Base-by-base conservation (phyloP, 1,139 yeast species). In the Lodderomyces beijingensis region DNA sequence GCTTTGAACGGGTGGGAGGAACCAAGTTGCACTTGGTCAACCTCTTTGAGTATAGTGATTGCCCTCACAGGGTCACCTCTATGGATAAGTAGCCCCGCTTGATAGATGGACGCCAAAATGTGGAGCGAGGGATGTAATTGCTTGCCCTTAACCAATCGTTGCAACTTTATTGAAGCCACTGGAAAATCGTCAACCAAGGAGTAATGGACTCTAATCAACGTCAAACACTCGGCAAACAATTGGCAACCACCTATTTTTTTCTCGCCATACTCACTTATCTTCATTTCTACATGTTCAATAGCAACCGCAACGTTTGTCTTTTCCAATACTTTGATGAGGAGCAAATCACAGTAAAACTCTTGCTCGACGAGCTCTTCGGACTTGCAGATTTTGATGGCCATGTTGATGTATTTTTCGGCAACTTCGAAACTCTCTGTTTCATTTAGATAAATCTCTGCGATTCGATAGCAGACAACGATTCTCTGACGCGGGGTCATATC, bases 401-500 rank as follows among this genome's bases (percentile, higher is more conserved):
- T 53, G 28, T 52, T 54, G n/a, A 63, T 53, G 34, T 61, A 63
- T 2, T 54, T 59, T 19, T 66, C 68, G 0, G 78, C 77, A 17
- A 51, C 41, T 24, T 58, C 59, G 10, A 51, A 39, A 36, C 62
- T 60, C 10, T 51, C 52, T 0, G 77, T 72, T 37, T 74, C 79
- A 15, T 44, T 41, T 28, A 59, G 57, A 36, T 65, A 57, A 2
- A 70, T 33, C 12, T 45, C 46, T 0, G 74, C 64, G 11, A 72
- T 43, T 30, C 56, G 56, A 35, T 55, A 62, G 32, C 56, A 55
- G 0, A 67, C 45, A 1, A 47, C 36, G 39, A 62, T 59, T 34
- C 61, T 65, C 16, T 55, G 35, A 11, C 41, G 44, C 0, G 68
- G 62, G 31, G 55, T 50, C 12, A 74, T 37, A 3, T 34, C 24